phyloP scores from a whole-genome alignment of 2,329 filamentous ascomycete genomes.

The Beauveria sp. region DNA sequence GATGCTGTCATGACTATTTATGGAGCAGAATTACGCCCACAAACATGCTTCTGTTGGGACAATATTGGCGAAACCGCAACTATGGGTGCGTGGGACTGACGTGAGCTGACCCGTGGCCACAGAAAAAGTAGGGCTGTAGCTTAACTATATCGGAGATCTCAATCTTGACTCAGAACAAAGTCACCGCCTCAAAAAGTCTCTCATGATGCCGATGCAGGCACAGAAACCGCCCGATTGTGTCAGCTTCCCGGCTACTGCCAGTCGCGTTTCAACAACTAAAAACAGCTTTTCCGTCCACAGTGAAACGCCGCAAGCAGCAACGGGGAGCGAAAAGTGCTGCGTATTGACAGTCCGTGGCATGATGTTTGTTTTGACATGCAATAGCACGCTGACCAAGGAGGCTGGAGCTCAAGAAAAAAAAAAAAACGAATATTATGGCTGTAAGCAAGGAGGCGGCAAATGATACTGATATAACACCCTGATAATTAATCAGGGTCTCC shows the following conservation, averaged over 20 bases:
- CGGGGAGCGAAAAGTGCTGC: too few relatives aligned
- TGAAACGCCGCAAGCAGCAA: neutral
- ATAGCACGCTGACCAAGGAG: too few relatives aligned
- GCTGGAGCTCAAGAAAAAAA: too few relatives aligned
- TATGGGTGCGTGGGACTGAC: too few relatives aligned
- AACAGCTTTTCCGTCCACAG: neutral
- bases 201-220: neutral
- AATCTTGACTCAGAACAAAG: neutral
- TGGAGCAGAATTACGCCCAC: neutral
- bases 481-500: neutral
- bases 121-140: too few relatives aligned
- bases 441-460: neutral
- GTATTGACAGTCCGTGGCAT: too few relatives aligned
- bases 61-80: neutral
- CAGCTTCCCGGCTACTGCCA: neutral
- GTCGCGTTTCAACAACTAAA: neutral
- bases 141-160: neutral
- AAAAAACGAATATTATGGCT: neutral
- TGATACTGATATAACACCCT: neutral
- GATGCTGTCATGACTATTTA: neutral
- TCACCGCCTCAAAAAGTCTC: neutral
- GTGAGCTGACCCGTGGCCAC: neutral
- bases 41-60: neutral
- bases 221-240: neutral
- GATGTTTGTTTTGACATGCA: too few relatives aligned